Evolutionary conservation across 2,329 filamentous ascomycete species (phyloP), one percentile per base, ranked within the genome.

Genomic region (Aspergillus fischeri): DNA sequence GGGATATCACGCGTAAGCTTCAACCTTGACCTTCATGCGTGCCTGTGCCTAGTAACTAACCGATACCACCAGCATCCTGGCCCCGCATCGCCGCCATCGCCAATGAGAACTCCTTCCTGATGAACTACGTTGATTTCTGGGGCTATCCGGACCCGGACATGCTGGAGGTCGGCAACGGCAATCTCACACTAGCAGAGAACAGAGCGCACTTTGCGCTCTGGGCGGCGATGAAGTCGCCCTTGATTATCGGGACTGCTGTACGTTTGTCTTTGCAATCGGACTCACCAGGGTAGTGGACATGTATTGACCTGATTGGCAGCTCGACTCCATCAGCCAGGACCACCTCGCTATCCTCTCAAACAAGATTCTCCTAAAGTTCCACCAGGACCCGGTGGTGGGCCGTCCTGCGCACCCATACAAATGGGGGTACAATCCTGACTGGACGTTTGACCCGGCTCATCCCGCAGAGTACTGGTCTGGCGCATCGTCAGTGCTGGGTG

Each of bases 121-220:
- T 77, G 58, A 73, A 81, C 54, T 67, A 70, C 4, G 75, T 73
- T 28, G 68, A 77, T 32, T 83, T 83, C 60, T 81, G 78, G 70
- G 77, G 79, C 10, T 77, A 79, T 60, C 78, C 77, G 4, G 81
- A 84, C 59, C 72, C 75, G 10, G 80, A 83, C 53, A 81, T 82
- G 75, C 73, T 69, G 5, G 79, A 82, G 63, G 72, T 83, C 6
- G 80, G 81, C 24, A 83, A 82, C 62, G 77, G 75, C 0, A 68
- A 78, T 24, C 66, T 83, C 48, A 80, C 77, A 0, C 41, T 69
- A 0, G 74, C 72, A 1, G 80, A 83, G 69, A 76, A 76, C 32
- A 70, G 79, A 20, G 76, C 77, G 2, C 80, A 83, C 61, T 83
- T 83, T 62, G 77, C 78, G 3, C 65, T 83, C 4, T 83, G 81